Evolutionary conservation across 140 eudicot genomes (phyloP).

Genomic region (Erigeron philadelphicus): DNA sequence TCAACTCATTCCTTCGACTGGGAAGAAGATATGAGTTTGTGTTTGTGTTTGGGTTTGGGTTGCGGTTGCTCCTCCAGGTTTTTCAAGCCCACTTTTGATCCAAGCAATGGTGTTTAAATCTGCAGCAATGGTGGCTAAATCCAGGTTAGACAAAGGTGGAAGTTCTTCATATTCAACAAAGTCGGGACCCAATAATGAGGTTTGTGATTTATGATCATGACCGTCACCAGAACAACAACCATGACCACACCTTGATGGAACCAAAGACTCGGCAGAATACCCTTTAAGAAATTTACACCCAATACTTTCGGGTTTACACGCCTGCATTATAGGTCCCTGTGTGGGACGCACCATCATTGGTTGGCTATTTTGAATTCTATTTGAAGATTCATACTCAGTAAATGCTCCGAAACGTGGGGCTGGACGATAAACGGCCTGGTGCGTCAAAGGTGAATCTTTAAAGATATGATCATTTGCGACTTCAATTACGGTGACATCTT

Average conservation of each 20-base stretch:
- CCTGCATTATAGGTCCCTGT: constrained; percentile 46
- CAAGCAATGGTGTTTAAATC: constrained; percentile 68
- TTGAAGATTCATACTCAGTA: constrained; percentile 34
- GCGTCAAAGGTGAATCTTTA: constrained; percentile 13
- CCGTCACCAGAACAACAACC: constrained; percentile 47
- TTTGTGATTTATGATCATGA: constrained; percentile 20
- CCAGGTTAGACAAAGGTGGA: constrained; percentile 45
- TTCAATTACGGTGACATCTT: constrained; percentile 11
- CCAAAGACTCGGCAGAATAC: constrained; percentile 34
- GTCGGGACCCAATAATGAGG: constrained; percentile 71
- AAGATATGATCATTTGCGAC: constrained; percentile 12
- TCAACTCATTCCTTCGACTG: constrained; percentile 47
- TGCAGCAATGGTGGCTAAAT: constrained; percentile 51
- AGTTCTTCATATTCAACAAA: constrained; percentile 65
- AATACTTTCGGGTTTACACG: constrained; percentile 37
- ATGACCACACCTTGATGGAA: constrained; percentile 62
- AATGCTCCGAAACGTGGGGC: constrained; percentile 62
- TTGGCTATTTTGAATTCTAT: constrained; percentile 20
- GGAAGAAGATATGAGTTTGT: constrained; percentile 26
- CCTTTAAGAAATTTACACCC: constrained; percentile 45
- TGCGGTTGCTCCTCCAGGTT: constrained; percentile 7
- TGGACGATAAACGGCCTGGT: constrained; percentile 38
- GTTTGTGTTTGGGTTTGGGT: constrained; percentile 18
- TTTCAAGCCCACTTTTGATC: constrained; percentile 67
- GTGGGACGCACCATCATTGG: constrained; percentile 28